Evolutionary conservation across 2,329 filamentous ascomycete genomes (phyloP).

Genomic region (Periconia sp.): DNA sequence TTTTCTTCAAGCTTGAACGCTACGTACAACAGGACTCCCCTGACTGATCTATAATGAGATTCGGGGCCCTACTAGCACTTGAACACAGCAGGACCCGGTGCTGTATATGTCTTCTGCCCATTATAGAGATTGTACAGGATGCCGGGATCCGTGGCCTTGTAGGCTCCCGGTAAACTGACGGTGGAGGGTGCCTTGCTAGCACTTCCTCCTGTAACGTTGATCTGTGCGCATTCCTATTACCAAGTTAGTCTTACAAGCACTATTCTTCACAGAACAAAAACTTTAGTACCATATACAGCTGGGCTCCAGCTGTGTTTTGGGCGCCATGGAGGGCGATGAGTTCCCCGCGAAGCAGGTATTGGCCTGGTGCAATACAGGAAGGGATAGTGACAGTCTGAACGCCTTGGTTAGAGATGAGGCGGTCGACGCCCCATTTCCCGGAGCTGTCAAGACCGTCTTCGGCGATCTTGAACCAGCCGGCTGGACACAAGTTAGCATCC

Average conservation of each 20-base stretch:
- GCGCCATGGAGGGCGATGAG: slow-evolving; percentile 53
- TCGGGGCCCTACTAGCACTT: slow-evolving; percentile 53
- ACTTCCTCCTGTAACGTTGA: slow-evolving; percentile 36
- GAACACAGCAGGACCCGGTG: slow-evolving; percentile 59
- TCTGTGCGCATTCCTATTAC: slow-evolving; percentile 43
- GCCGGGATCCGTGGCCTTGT: slow-evolving; percentile 34
- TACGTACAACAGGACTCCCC: no score
- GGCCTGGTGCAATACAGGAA: slow-evolving; percentile 41
- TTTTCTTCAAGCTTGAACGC: no score
- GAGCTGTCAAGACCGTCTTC: slow-evolving; percentile 46
- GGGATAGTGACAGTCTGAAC: slow-evolving; percentile 50
- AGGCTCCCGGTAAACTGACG: slow-evolving; percentile 43
- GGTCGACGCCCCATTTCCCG: slow-evolving; percentile 41
- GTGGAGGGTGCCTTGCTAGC: slow-evolving; percentile 32
- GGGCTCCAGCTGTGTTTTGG: slow-evolving; percentile 41
- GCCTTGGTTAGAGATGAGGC: slow-evolving; percentile 48
- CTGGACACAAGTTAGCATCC: slow-evolving; percentile 8
- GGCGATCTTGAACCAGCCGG: slow-evolving; percentile 43
- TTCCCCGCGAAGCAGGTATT: slow-evolving; percentile 52
- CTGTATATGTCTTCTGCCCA: slow-evolving; percentile 48
- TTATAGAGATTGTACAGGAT: slow-evolving; percentile 40
- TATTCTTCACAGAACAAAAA: not conserved
- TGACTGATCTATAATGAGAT: no score
- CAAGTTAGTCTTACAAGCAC: not conserved
- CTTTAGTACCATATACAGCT: slow-evolving; percentile 48